Evolutionary conservation across 148 eudicot species (phyloP), one percentile per base, ranked within the genome.

Genomic region (Silene latifolia): DNA sequence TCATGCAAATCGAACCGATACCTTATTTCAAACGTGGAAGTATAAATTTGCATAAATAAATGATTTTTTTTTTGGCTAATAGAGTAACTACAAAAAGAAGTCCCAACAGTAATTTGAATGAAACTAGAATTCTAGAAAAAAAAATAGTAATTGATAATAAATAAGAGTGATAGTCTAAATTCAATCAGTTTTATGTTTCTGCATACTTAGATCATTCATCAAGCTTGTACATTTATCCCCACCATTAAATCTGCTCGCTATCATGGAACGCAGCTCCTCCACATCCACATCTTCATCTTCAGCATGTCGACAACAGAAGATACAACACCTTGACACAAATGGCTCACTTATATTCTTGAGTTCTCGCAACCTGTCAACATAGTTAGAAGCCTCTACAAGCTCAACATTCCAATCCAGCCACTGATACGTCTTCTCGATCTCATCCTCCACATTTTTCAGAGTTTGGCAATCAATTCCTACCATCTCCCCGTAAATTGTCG

Each of bases 361-460:
- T 24, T 78, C 72, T 2, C 59, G 20, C 65, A 72, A 17, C 72
- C 72, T 78, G 9, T 72, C 76, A 58, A 54, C 60, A 24, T 65
- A 54, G 1, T 1, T 72, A 7, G 72, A 67, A 18, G 71, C 72
- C 29, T 78, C 72, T 20, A 25, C 46, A 7, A 78, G 71, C 61
- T 64, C 66, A 44, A 42, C 66, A 44, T 78, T 72, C 80, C 80
- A 78, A 24, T 78, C 72, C 0, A 78, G 66, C 80, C 80, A 78
- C 25, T 66, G 65, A 12, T 56, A 23, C 8, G 80, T 24, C 59
- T 72, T 67, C 9, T 57, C 66, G 27, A 72, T 73, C 17, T 72
- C 72, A 6, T 72, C 71, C 25, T 24, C 67, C 15, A 78, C 27
- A 29, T 24, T 65, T 8, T 46, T 42, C 29, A 42, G 67, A 47